Evolutionary conservation across 371 early-diverging fungal species (phyloP).

Genomic region (Saksenaea oblongispora): DNA sequence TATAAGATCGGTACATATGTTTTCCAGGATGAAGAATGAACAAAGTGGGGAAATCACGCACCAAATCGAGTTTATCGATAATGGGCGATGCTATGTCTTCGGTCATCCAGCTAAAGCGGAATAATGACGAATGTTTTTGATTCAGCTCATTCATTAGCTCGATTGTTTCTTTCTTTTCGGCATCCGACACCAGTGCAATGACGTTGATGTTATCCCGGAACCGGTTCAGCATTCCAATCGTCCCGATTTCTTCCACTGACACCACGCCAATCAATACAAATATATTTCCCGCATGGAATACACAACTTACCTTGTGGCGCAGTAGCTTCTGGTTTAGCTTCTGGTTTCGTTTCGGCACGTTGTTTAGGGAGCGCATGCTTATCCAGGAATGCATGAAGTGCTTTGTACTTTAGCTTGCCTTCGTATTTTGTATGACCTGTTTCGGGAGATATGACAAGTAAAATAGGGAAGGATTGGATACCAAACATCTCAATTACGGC

Average conservation of each 20-base stretch:
- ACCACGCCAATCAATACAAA: neutral
- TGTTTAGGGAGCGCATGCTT: constrained; percentile 50
- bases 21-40: constrained; percentile 68
- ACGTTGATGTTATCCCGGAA: constrained; percentile 51
- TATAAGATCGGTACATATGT: constrained; percentile 65
- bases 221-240: constrained; percentile 10
- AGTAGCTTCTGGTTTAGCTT: constrained; percentile 23
- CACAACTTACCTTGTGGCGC: constrained; percentile 2
- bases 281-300: neutral
- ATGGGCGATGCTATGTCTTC: constrained; percentile 57
- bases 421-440: constrained; percentile 31
- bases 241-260: constrained; percentile 17
- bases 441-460: constrained; percentile 58
- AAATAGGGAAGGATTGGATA: constrained; percentile 61
- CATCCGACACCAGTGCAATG: constrained; percentile 63
- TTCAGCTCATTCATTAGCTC: constrained; percentile 52
- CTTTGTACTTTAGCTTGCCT: constrained; percentile 61
- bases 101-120: constrained; percentile 71
- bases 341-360: constrained; percentile 21
- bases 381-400: constrained; percentile 57
- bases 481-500: constrained; percentile 54
- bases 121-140: constrained; percentile 19
- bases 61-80: constrained; percentile 62
- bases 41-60: constrained; percentile 69
- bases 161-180: constrained; percentile 57